Conservation (phyloP, 768 basidiomycete genomes). For the Symmetrospora coprosmae region DNA sequence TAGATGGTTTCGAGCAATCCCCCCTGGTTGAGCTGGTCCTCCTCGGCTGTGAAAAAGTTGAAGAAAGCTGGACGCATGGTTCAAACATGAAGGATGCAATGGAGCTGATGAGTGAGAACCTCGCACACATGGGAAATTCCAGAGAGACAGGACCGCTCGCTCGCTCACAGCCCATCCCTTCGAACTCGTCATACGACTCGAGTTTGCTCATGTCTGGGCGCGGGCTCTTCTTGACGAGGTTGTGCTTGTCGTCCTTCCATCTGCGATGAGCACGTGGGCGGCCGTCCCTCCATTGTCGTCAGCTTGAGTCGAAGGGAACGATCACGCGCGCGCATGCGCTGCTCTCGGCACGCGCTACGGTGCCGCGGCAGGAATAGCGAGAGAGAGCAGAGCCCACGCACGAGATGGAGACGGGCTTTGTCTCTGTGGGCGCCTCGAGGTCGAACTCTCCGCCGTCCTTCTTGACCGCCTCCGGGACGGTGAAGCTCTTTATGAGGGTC, state of each 20-base stretch:
- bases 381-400: neutral
- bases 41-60: constrained; percentile 13
- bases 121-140: neutral
- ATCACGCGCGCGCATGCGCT: too few relatives aligned
- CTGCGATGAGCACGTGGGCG: neutral
- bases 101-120: neutral
- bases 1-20: neutral
- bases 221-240: constrained; percentile 11
- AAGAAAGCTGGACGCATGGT: constrained; percentile 6
- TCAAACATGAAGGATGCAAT: neutral
- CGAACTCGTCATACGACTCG: constrained; percentile 14
- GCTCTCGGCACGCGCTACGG: too few relatives aligned
- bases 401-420: neutral
- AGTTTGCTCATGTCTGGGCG: constrained; percentile 1
- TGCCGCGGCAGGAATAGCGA: neutral
- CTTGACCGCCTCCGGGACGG: constrained; percentile 8
- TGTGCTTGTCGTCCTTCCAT: constrained; percentile 22
- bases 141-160: neutral
- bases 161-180: constrained; percentile 8
- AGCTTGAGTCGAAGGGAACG: too few relatives aligned
- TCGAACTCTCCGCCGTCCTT: constrained; percentile 10
- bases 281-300: too few relatives aligned
- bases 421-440: neutral
- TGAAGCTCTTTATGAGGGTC: constrained; percentile 34
- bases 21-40: neutral